phyloP scores from a whole-genome alignment of 2,329 filamentous ascomycete species.

The Orbilia ellipsospora region DNA sequence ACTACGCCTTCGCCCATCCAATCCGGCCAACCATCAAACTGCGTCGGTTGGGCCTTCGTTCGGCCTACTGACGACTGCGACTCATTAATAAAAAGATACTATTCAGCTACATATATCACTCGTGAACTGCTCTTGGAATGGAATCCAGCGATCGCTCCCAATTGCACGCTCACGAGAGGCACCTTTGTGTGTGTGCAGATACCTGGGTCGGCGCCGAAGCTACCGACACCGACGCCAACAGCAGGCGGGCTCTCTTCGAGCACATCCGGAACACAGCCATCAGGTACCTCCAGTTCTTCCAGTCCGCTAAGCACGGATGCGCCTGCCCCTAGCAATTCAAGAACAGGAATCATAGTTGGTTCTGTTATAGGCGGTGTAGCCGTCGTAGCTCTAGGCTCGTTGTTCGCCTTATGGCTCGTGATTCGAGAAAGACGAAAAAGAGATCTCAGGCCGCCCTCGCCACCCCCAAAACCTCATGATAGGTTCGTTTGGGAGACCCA shows the following conservation, averaged over 20 bases:
- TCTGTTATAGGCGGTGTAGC: slow-evolving; percentile 8
- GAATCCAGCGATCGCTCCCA: slow-evolving; percentile 22
- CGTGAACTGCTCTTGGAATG: slow-evolving; percentile 21
- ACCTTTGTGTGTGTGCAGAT: slow-evolving; percentile 30
- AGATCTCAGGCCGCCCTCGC: not conserved
- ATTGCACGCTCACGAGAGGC: slow-evolving; percentile 13
- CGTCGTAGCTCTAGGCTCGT: not conserved
- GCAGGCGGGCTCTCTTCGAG: not conserved
- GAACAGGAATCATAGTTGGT: slow-evolving; percentile 15
- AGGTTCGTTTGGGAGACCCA: no score
- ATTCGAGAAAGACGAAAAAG: slow-evolving; percentile 12
- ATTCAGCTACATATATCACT: slow-evolving; percentile 12
- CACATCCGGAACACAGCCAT: not conserved
- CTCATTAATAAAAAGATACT: slow-evolving; percentile 25
- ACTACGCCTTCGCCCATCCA: slow-evolving; percentile 12
- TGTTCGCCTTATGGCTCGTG: slow-evolving; percentile 7
- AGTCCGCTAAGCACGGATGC: not conserved
- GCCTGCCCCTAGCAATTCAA: not conserved
- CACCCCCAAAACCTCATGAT: not conserved
- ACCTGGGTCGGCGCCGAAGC: not conserved
- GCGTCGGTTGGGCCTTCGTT: slow-evolving; percentile 29
- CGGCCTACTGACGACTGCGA: slow-evolving; percentile 15
- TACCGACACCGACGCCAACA: not conserved
- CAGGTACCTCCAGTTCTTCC: not conserved
- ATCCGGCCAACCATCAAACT: slow-evolving; percentile 17